A percentile compares a stretch with the other conserved stretches of the same genome.
Conservation (phyloP, 2,329 filamentous ascomycete genomes). For the Fusarium sp. region DNA sequence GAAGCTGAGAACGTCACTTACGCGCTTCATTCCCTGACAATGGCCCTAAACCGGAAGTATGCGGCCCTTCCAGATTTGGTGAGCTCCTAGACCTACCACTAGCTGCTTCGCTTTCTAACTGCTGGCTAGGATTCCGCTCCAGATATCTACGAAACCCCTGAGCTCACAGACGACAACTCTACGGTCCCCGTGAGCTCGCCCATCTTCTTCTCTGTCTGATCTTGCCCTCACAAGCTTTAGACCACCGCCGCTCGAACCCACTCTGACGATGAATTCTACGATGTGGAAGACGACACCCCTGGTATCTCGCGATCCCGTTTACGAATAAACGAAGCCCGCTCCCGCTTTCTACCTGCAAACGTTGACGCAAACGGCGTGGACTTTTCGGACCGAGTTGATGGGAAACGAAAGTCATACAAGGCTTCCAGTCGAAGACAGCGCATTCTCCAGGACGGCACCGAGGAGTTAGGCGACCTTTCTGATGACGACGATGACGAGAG, state of each 20-base stretch:
- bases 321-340: conserved; percentile 82
- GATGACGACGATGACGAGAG: conserved; percentile 80
- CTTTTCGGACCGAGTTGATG: conserved; percentile 88
- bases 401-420: conserved; percentile 86
- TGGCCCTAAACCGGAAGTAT: conserved; percentile 86
- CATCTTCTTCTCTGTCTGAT: background rate
- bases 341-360: conserved; percentile 79
- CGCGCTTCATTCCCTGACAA: conserved; percentile 49
- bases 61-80: conserved; percentile 84
- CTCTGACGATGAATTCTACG: conserved; percentile 72
- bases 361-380: conserved; percentile 84
- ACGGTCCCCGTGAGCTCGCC: conserved; percentile 76
- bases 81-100: conserved; percentile 38
- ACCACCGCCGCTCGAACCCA: conserved; percentile 67
- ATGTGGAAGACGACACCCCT: conserved; percentile 70
- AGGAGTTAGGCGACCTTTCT: conserved; percentile 79
- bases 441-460: conserved; percentile 70
- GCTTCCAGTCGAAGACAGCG: conserved; percentile 76
- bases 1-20: background rate
- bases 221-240: conserved; percentile 51
- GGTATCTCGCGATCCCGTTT: conserved; percentile 82
- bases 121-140: conserved; percentile 81
- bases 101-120: conserved; percentile 27
- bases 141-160: conserved; percentile 96
- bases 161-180: conserved; percentile 89